Evolutionary conservation across 2,329 filamentous ascomycete species (phyloP), one percentile per base, ranked within the genome.

Genomic region (Hysterium pulicare): DNA sequence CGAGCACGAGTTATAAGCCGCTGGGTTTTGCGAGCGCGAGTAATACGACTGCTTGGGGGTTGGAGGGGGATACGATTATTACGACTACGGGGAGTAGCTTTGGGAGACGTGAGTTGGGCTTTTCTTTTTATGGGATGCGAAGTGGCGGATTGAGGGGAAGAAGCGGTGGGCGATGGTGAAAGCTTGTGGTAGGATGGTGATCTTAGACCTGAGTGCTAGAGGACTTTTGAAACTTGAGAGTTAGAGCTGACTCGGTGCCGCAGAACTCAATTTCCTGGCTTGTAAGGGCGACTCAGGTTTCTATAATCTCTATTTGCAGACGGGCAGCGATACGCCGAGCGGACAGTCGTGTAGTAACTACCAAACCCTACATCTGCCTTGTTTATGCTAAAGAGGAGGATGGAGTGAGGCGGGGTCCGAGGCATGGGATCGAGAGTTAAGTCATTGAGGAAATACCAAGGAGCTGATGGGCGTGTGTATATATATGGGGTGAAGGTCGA

Each of bases 311-410:
- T 79, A 71, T 49, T 58, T 79, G 34, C 76, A 79, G 61, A 78
- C 72, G 2, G 75, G 76, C 1, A 74, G 69, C 37, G 72, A 75
- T 30, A 64, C 63, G 26, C 75, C 76, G 2, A 70, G 66, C 39
- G 75, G 73, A 2, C 66, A 64, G 58, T 72, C 66, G 4, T 79
- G 76, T 51, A 78, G 72, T 49, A 78, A 78, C 54, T 77, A 73
- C 45, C 74, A 78, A 65, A 76, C 73, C 21, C 63, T 79, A 42
- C 76, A 79, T 61, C 55, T 78, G 52, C 76, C 75, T 23, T 77
- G 74, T 48, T 51, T 78, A 28, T 77, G 74, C 38, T 73, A 13
- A 22, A 5, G 15, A 22, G 11, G 35, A 7, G 22, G 19, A 9
- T 22, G 16, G 35, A 23, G n/a, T n/a, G 17, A 16, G 21, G 22